Evolutionary conservation across 2,329 filamentous ascomycete species (phyloP).

Genomic region (Leptographium radiaticola): DNA sequence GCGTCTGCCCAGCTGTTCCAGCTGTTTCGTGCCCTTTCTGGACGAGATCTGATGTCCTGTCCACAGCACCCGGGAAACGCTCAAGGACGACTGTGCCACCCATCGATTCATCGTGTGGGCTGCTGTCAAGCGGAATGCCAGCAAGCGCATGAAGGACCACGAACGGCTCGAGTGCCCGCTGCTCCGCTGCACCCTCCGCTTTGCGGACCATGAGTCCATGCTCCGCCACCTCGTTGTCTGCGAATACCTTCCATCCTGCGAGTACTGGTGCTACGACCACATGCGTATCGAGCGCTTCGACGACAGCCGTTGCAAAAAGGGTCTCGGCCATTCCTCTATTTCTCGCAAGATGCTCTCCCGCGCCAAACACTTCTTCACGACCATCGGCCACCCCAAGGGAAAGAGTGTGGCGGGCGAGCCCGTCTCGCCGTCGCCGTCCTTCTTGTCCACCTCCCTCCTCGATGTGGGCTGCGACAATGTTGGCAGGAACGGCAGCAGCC

Average conservation of each 20-base stretch:
- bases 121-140: conserved; percentile 40
- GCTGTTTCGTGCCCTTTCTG: neutral
- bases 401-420: conserved; percentile 13
- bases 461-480: conserved; percentile 1
- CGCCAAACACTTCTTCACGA: conserved; percentile 41
- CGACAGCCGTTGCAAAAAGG: conserved; percentile 36
- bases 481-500: conserved; percentile 5
- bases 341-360: conserved; percentile 37
- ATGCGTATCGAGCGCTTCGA: conserved; percentile 37
- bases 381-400: conserved; percentile 33
- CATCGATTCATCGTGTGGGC: conserved; percentile 44
- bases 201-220: conserved; percentile 40
- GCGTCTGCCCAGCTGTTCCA: neutral
- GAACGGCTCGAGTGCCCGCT: conserved; percentile 39
- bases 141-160: conserved; percentile 29
- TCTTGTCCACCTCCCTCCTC: neutral
- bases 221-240: conserved; percentile 38
- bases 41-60: neutral
- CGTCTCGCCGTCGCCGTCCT: neutral
- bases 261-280: conserved; percentile 45
- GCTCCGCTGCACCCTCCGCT: conserved; percentile 34
- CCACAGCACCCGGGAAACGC: conserved; percentile 29
- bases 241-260: conserved; percentile 31
- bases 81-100: conserved; percentile 35
- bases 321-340: conserved; percentile 35